These are phyloP conservation scores for Phytophthora pluvialis DNA, from an alignment of 352 stramenopile species.

Conservation along the genomic window DNA sequence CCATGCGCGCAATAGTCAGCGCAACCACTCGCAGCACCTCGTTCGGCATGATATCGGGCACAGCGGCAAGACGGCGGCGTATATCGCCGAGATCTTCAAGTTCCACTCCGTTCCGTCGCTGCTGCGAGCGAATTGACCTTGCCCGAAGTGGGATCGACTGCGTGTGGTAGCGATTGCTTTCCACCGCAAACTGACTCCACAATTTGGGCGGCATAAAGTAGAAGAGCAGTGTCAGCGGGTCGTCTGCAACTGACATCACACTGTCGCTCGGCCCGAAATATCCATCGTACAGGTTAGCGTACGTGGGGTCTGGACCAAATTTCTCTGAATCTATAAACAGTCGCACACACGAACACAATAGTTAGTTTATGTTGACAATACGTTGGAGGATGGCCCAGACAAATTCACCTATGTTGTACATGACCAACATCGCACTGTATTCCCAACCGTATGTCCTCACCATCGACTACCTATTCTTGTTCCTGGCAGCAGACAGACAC, in stretches of 20 bases:
- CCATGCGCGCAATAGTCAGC: not conserved
- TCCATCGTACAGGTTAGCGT: not conserved
- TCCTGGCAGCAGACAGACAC: not conserved
- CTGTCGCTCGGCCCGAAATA: not conserved
- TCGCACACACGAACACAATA: too few relatives aligned
- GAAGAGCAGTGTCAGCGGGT: conserved; percentile 7
- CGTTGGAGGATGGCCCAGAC: not conserved
- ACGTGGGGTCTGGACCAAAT: too few relatives aligned
- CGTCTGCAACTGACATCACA: not conserved
- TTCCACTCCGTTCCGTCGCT: not conserved
- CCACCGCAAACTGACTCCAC: conserved; percentile 8
- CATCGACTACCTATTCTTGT: conserved; percentile 1
- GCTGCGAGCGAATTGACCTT: not conserved
- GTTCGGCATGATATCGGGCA: not conserved
- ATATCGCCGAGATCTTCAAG: conserved; percentile 1
- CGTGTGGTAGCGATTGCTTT: conserved; percentile 9
- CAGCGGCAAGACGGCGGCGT: not conserved
- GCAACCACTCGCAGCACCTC: not conserved
- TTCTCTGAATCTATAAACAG: too few relatives aligned
- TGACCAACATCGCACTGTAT: conserved; percentile 10
- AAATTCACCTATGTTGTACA: not conserved
- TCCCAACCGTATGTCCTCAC: conserved; percentile 1
- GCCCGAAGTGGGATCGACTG: not conserved
- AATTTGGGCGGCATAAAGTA: conserved; percentile 17
- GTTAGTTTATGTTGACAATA: too few relatives aligned